These are phyloP conservation scores for Diplodia mutila DNA, from an alignment of 2,329 filamentous ascomycete genomes.

Conservation along the genomic window DNA sequence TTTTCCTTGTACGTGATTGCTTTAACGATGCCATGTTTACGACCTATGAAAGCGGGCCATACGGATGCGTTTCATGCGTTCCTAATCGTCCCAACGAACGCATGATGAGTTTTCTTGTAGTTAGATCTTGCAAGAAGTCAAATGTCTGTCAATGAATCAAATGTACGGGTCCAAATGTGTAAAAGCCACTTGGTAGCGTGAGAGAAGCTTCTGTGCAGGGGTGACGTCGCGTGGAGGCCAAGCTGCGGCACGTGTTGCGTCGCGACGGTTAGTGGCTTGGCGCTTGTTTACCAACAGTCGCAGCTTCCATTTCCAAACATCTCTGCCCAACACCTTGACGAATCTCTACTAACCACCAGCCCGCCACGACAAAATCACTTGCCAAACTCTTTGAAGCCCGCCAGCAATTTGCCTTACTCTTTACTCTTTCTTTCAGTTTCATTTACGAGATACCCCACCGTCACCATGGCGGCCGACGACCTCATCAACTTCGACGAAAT, in stretches of 20 bases:
- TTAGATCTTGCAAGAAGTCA: neutral
- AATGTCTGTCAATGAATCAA: neutral
- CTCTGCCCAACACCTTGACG: neutral
- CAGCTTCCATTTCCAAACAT: neutral
- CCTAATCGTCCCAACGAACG: constrained; percentile 15
- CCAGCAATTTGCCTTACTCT: no score
- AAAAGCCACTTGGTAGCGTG: neutral
- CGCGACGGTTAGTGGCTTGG: constrained; percentile 9
- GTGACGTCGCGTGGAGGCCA: neutral
- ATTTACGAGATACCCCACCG: constrained; percentile 24
- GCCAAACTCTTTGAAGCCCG: neutral
- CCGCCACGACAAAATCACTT: neutral
- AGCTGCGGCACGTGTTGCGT: neutral
- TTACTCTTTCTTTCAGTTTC: neutral
- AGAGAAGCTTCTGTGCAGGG: neutral
- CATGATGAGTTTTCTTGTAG: constrained; percentile 18
- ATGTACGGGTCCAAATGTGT: neutral
- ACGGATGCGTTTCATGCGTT: constrained; percentile 12
- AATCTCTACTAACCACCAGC: constrained; percentile 12
- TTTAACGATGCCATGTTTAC: constrained; percentile 22
- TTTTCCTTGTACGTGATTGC: constrained; percentile 23
- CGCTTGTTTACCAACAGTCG: constrained; percentile 14
- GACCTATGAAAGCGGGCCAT: constrained; percentile 18
- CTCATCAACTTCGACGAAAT: constrained; percentile 81
- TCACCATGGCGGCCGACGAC: constrained; percentile 49